A percentile compares a stretch with the other conserved stretches of the same genome.
Conservation (phyloP, 2,329 filamentous ascomycete genomes). For the Penicillium freii region DNA sequence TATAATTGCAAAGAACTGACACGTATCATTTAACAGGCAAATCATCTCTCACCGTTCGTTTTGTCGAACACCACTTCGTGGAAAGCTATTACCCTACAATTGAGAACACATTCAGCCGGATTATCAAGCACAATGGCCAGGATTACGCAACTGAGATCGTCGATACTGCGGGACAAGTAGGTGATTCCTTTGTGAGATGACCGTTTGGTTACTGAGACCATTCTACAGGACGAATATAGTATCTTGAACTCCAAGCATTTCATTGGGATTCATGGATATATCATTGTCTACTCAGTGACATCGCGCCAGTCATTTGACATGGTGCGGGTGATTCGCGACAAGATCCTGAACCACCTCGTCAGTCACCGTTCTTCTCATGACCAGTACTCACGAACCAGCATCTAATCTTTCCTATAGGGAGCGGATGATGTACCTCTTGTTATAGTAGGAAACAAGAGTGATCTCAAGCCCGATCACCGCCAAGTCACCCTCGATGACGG, state of each 20-base stretch:
- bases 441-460: constrained; percentile 95
- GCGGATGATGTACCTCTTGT: constrained; percentile 90
- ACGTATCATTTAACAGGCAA: constrained; percentile 66
- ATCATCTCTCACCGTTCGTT: constrained; percentile 94
- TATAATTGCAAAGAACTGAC: constrained; percentile 2
- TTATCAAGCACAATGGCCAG: constrained; percentile 87
- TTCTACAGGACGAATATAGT: constrained; percentile 84
- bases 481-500: constrained; percentile 86
- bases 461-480: constrained; percentile 86
- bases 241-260: constrained; percentile 98
- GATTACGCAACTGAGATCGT: constrained; percentile 97
- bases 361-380: constrained; percentile 28
- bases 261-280: constrained; percentile 97
- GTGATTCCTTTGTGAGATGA: constrained; percentile 20
- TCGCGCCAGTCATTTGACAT: constrained; percentile 95
- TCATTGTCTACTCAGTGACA: constrained; percentile 97
- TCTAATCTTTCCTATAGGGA: constrained; percentile 56
- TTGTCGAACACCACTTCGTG: constrained; percentile 96
- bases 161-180: constrained; percentile 91
- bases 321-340: constrained; percentile 92
- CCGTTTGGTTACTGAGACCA: constrained; percentile 16
- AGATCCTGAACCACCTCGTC: constrained; percentile 94
- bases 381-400: background rate
- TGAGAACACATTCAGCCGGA: constrained; percentile 97
- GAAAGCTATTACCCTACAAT: constrained; percentile 99